Conservation (phyloP, 345 rosid genomes). For the Psidium friedrichsthalianum region DNA sequence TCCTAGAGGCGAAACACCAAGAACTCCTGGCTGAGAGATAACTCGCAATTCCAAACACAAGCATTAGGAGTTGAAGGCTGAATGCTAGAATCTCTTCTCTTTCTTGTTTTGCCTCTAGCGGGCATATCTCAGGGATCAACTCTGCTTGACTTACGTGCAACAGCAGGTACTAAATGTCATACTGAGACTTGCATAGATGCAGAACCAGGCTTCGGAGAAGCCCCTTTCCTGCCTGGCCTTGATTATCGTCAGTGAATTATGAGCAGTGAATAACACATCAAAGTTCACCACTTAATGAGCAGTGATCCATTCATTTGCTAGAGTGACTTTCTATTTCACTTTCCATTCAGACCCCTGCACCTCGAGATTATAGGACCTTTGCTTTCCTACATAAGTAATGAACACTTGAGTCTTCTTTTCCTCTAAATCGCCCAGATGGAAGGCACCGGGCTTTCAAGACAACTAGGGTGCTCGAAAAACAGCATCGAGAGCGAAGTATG, state of each 20-base stretch:
- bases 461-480: neutral
- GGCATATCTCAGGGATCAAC: neutral
- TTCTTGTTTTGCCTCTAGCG: neutral
- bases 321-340: no score
- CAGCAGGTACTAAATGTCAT: conserved; percentile 50
- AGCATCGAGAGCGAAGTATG: neutral
- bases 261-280: neutral
- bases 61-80: conserved; percentile 4
- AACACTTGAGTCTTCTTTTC: neutral
- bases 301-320: neutral
- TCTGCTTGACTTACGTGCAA: neutral
- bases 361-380: neutral
- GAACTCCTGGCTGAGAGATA: conserved; percentile 81
- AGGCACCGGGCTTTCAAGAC: neutral
- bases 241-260: no score
- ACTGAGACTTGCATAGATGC: conserved; percentile 80
- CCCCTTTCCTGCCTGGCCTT: conserved; percentile 51
- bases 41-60: conserved; percentile 37
- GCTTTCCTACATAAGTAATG: neutral
- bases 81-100: neutral
- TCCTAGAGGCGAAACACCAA: conserved; percentile 40
- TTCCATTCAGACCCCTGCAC: neutral
- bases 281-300: neutral
- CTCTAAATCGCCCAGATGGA: neutral
- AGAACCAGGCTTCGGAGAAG: conserved; percentile 44